These are phyloP conservation scores for Yarrowia galli DNA, from an alignment of 1,139 yeast genomes.

Conservation along the genomic window DNA sequence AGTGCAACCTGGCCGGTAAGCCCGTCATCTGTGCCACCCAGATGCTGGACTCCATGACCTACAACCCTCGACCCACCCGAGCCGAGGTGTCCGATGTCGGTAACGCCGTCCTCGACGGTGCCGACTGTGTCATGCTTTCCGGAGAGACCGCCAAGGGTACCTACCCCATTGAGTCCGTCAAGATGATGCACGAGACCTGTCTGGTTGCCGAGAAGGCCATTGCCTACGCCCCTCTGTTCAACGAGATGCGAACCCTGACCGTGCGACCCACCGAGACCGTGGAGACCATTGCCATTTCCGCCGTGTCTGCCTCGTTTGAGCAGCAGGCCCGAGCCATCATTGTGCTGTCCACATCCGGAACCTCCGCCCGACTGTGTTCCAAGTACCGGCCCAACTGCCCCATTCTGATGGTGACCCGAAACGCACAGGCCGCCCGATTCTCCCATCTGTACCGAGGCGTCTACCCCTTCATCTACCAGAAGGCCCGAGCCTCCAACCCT, in stretches of 20 bases:
- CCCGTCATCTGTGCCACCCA: slow-evolving; percentile 99
- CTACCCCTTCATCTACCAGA: slow-evolving; percentile 87
- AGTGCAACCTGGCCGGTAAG: slow-evolving; percentile 98
- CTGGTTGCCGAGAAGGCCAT: slow-evolving; percentile 96
- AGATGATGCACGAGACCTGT: slow-evolving; percentile 98
- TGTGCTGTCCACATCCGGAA: slow-evolving; percentile 93
- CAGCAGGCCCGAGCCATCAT: slow-evolving; percentile 97
- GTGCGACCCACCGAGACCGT: slow-evolving; percentile 90
- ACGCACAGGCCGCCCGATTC: slow-evolving; percentile 89
- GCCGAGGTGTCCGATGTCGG: slow-evolving; percentile 99
- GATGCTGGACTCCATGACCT: slow-evolving; percentile 99
- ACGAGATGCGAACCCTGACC: slow-evolving; percentile 87
- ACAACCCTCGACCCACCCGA: slow-evolving; percentile 99
- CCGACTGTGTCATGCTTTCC: slow-evolving; percentile 99
- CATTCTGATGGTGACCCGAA: slow-evolving; percentile 97
- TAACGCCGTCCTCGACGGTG: slow-evolving; percentile 98
- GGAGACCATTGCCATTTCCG: slow-evolving; percentile 97
- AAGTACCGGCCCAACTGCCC: slow-evolving; percentile 99
- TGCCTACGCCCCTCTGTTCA: slow-evolving; percentile 85
- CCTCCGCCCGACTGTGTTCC: slow-evolving; percentile 93
- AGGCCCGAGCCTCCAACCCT: slow-evolving; percentile 61
- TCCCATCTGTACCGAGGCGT: slow-evolving; percentile 98
- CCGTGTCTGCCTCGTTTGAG: slow-evolving; percentile 95
- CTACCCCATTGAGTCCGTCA: slow-evolving; percentile 96
- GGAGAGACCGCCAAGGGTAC: slow-evolving; percentile 99